Conservation (phyloP, 2,329 filamentous ascomycete genomes). For the Didymella sp. region DNA sequence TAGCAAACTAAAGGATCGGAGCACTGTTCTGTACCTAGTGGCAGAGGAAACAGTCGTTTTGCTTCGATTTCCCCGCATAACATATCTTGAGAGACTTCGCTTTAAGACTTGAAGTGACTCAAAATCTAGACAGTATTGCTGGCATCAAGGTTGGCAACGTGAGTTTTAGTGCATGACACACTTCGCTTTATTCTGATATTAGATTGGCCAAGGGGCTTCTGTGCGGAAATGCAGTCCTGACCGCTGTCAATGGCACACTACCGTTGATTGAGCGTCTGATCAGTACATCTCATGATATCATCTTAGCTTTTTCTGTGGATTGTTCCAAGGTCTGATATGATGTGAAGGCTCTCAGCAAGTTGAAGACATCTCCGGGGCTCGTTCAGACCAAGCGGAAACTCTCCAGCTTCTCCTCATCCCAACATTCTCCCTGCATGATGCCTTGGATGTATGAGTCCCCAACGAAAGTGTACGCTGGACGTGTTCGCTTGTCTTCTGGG, state of each 20-base stretch:
- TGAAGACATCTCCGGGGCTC: not conserved
- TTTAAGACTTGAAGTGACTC: too few relatives aligned
- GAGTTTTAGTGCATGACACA: too few relatives aligned
- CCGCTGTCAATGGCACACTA: not conserved
- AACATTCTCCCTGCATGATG: not conserved
- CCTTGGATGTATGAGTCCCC: not conserved
- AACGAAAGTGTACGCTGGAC: not conserved
- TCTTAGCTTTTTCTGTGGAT: not conserved
- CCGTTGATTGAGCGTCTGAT: constrained; percentile 9
- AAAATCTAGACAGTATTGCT: too few relatives aligned
- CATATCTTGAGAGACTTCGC: too few relatives aligned
- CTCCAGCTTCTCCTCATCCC: not conserved
- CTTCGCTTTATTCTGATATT: not conserved
- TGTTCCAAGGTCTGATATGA: constrained; percentile 14
- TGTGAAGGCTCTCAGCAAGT: constrained; percentile 14
- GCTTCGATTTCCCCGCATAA: too few relatives aligned
- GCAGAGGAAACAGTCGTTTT: too few relatives aligned
- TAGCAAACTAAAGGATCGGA: too few relatives aligned
- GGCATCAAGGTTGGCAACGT: too few relatives aligned
- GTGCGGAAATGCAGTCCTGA: constrained; percentile 19
- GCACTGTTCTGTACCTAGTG: too few relatives aligned
- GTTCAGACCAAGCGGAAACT: not conserved
- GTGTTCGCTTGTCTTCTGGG: not conserved
- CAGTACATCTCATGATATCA: not conserved
- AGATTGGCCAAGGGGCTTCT: constrained; percentile 20